Evolutionary conservation across 371 early-diverging fungal species (phyloP), one percentile per base, ranked within the genome.

Genomic region (Mucor velutinosus): DNA sequence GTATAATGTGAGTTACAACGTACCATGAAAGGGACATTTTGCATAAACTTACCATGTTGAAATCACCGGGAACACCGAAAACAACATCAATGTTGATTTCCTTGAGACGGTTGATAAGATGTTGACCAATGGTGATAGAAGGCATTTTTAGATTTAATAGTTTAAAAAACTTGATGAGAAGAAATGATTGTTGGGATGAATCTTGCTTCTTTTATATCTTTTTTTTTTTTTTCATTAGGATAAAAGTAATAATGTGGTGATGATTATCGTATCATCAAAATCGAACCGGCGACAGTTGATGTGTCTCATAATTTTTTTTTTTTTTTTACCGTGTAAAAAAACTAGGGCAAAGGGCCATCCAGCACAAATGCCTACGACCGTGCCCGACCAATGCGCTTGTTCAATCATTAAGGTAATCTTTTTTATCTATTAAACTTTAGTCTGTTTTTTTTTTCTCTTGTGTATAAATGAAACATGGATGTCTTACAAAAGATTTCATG

Each of bases 21-120:
- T 71, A 76, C 76, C 77, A 83, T 74, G 23, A 1, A 41, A 41
- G 41, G 41, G 41, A 8, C 1, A 37, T 17, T 15, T 17, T 41
- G 41, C 41, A 17, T 41, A 15, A 19, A 43, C 25, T 51, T 71
- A 78, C 77, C 79, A 83, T 74, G 33, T 81, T 83, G 67, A 75
- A 83, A 57, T 83, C 83, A 55, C 83, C 83, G 41, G 83, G 83
- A 51, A 74, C 71, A 61, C 83, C 83, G 64, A 80, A 80, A 55
- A 83, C 67, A 37, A 71, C 71, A 51, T 78, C 73, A 37, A 80
- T 66, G 32, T 77, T 77, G 25, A 83, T 63, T 64, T 83, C 81
- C 70, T 81, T 81, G 49, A 83, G 72, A 41, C 83, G 76, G 60
- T 74, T 57, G 53, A 81, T 45, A 39, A 83, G 71, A 61, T 79